Evolutionary conservation across 176 grass and related monocot genomes (phyloP).

Genomic region (Hsuehochloa calcarea): DNA sequence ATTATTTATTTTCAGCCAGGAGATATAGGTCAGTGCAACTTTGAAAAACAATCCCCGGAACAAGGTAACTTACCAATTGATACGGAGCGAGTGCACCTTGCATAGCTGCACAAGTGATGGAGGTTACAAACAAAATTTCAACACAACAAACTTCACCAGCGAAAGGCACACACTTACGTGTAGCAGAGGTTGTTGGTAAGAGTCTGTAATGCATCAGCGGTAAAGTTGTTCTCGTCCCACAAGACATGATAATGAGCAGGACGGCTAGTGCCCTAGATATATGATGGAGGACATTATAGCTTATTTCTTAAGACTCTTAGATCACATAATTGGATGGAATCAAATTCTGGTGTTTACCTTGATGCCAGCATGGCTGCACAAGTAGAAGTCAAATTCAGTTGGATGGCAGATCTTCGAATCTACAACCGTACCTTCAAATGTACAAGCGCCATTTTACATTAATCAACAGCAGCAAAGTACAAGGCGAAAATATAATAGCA

Average conservation of each 20-base stretch:
- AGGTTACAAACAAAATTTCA: too few species aligned
- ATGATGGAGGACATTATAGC: not conserved
- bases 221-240: conserved; percentile 96
- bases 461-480: too few species aligned
- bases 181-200: conserved; percentile 94
- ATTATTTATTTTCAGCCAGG: too few species aligned
- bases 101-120: conserved; percentile 44
- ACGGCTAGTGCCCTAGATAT: conserved; percentile 60
- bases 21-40: too few species aligned
- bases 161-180: conserved; percentile 48
- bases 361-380: conserved; percentile 95
- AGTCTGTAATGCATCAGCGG: conserved; percentile 72
- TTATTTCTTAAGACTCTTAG: too few species aligned
- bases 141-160: too few species aligned
- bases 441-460: too few species aligned
- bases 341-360: conserved; percentile 33
- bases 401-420: conserved; percentile 94
- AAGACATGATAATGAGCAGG: conserved; percentile 94
- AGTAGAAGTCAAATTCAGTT: conserved; percentile 86
- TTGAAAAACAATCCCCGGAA: too few species aligned
- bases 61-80: conserved; percentile 61
- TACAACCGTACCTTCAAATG: conserved; percentile 71
- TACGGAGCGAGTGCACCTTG: conserved; percentile 84
- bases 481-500: too few species aligned
- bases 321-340: too few species aligned